Conservation (phyloP, 176 grass and related monocot species). For the Musa schizocarpa region DNA sequence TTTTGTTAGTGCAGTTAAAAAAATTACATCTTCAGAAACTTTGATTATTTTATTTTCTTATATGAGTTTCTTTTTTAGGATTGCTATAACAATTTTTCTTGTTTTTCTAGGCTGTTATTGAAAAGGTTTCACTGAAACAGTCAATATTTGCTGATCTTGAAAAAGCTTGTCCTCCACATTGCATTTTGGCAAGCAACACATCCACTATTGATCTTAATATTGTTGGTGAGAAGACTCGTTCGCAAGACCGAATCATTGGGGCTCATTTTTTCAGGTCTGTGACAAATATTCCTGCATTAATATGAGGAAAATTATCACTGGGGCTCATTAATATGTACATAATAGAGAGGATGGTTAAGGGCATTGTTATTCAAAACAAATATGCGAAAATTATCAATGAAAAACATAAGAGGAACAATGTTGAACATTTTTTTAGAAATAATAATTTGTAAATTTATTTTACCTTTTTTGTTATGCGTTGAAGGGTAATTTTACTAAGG, state of each 20-base stretch:
- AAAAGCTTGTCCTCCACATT: constrained; percentile 65
- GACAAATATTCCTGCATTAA: constrained; percentile 7
- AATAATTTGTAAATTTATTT: not conserved
- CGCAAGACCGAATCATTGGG: constrained; percentile 87
- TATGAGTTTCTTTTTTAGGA: not conserved
- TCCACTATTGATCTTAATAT: constrained; percentile 94
- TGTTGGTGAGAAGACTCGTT: constrained; percentile 71
- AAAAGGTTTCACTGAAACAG: constrained; percentile 94
- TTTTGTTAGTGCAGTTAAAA: too few species aligned
- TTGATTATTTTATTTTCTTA: not conserved
- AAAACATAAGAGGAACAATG: not conserved
- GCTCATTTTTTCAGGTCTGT: constrained; percentile 98
- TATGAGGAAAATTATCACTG: not conserved
- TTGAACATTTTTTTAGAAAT: not conserved
- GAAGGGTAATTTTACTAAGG: too few species aligned
- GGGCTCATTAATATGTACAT: not conserved
- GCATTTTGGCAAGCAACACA: constrained; percentile 94
- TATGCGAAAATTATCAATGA: not conserved
- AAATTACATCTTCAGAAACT: too few species aligned
- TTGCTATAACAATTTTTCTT: not conserved
- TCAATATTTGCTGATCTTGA: constrained; percentile 96
- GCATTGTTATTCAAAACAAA: not conserved
- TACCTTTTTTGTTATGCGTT: not conserved
- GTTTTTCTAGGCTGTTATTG: constrained; percentile 77
- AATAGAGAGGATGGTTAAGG: not conserved